phyloP scores from a whole-genome alignment of 768 basidiomycete genomes.

The Cantharellus anzutake region DNA sequence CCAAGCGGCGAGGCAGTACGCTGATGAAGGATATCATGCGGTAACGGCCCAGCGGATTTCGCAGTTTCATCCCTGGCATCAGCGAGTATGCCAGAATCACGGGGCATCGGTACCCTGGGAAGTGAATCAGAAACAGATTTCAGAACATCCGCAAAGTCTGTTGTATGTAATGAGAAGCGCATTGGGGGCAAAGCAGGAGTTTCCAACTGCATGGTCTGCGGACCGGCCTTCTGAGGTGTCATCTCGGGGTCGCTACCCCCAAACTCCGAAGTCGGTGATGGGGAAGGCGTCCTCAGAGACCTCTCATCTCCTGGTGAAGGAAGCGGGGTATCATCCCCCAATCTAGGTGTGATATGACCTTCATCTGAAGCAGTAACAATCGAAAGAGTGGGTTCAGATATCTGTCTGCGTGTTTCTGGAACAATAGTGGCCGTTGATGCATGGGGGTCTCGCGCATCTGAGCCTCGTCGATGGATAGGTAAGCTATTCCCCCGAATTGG shows the following conservation, averaged over 20 bases:
- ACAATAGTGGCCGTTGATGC: background rate
- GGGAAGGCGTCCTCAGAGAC: too few relatives aligned
- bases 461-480: background rate
- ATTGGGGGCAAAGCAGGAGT: conserved; percentile 80
- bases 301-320: too few relatives aligned
- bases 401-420: background rate
- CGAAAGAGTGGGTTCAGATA: too few relatives aligned
- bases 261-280: too few relatives aligned
- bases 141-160: conserved; percentile 44
- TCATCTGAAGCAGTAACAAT: too few relatives aligned
- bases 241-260: too few relatives aligned
- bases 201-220: background rate
- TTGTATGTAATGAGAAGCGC: conserved; percentile 68
- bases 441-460: too few relatives aligned
- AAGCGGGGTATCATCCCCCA: too few relatives aligned
- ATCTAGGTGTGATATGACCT: too few relatives aligned
- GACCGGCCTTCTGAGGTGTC: too few relatives aligned
- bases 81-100: background rate
- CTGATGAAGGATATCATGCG: background rate
- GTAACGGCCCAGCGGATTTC: background rate
- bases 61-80: background rate
- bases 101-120: background rate
- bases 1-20: background rate
- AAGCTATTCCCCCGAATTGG: background rate
- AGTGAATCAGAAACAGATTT: conserved; percentile 10